A percentile compares a stretch with the other conserved stretches of the same genome.
Conservation (phyloP, 2,329 filamentous ascomycete species). For the Ophiostoma tasmaniense region DNA sequence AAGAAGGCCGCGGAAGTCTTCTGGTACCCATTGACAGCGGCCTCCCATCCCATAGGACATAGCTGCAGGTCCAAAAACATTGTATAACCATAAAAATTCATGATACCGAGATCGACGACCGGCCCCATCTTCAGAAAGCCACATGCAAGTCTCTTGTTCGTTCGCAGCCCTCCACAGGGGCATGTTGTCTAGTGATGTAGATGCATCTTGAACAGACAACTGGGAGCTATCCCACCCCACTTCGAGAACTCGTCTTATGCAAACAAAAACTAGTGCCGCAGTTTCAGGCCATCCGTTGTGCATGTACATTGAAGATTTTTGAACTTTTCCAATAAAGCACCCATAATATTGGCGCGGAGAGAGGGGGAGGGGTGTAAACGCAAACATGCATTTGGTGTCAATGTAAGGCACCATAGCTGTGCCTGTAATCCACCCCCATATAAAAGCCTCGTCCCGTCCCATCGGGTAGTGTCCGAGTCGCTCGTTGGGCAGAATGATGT, state of each 20-base stretch:
- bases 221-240: neutral
- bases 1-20: no score
- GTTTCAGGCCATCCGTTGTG: neutral
- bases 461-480: constrained; percentile 15
- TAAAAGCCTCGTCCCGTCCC: constrained; percentile 14
- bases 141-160: neutral
- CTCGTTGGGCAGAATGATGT: constrained; percentile 15
- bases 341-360: neutral
- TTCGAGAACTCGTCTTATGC: neutral
- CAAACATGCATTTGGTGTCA: constrained; percentile 2
- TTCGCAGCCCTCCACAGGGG: neutral
- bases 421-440: constrained; percentile 8
- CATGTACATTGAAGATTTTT: neutral
- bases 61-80: neutral
- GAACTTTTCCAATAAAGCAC: neutral
- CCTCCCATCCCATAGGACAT: neutral
- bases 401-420: constrained; percentile 19
- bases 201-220: neutral
- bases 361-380: neutral
- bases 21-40: neutral
- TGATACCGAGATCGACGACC: neutral
- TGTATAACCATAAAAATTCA: neutral
- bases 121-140: neutral
- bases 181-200: neutral
- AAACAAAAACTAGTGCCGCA: neutral